phyloP scores from a whole-genome alignment of 805 yeast species.

The Suhomyces pyralidae region DNA sequence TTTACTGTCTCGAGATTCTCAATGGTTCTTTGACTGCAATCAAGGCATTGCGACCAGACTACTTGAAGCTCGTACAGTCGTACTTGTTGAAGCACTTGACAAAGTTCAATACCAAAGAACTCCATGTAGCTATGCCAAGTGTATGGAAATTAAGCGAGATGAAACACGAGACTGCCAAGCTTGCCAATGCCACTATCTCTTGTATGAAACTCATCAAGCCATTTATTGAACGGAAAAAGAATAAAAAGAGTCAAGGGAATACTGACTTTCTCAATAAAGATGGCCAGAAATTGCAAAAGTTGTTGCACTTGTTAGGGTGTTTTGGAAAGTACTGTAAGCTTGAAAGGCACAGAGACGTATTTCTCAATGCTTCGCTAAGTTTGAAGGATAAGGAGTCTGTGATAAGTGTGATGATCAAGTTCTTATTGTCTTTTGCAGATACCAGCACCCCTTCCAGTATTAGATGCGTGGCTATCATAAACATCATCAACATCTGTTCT shows the following conservation, averaged over 20 bases:
- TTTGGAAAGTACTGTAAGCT: conserved; percentile 71
- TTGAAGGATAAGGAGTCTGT: conserved; percentile 53
- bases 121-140: conserved; percentile 74
- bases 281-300: conserved; percentile 39
- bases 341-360: conserved; percentile 41
- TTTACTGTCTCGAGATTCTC: conserved; percentile 54
- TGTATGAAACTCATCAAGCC: conserved; percentile 53
- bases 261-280: too few relatives aligned
- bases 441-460: conserved; percentile 27
- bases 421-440: conserved; percentile 54
- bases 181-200: conserved; percentile 63
- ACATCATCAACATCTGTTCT: conserved; percentile 56
- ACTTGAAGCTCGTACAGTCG: conserved; percentile 47
- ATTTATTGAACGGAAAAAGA: conserved; percentile 30
- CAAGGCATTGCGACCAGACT: conserved; percentile 47
- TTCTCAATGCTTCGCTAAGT: conserved; percentile 38
- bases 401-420: conserved; percentile 55
- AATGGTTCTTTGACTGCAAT: conserved; percentile 45
- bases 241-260: too few relatives aligned
- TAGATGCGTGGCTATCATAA: conserved; percentile 53
- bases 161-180: conserved; percentile 43
- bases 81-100: conserved; percentile 57
- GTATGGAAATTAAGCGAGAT: conserved; percentile 54
- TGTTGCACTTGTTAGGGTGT: conserved; percentile 63
- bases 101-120: conserved; percentile 55